phyloP scores from a whole-genome alignment of 805 yeast genomes.

The Zygoascus bituminiphila region DNA sequence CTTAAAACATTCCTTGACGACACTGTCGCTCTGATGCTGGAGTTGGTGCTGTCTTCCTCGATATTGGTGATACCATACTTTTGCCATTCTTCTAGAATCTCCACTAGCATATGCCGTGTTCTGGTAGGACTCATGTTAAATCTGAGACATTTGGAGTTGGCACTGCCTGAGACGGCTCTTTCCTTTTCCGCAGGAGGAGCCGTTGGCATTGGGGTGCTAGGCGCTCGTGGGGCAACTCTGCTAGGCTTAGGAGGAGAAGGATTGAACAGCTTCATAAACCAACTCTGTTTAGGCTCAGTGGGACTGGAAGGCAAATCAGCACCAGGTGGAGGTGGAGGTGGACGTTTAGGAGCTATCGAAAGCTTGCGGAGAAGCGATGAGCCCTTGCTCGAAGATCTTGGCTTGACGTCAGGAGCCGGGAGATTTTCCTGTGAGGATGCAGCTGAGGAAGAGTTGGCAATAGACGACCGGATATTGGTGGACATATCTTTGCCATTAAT shows the following conservation, averaged over 20 bases:
- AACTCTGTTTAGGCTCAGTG: slow-evolving; percentile 28
- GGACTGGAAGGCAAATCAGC: slow-evolving; percentile 2
- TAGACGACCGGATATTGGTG: not conserved
- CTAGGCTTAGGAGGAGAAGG: slow-evolving; percentile 5
- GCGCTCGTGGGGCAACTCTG: slow-evolving; percentile 10
- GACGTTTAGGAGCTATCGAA: slow-evolving; percentile 13
- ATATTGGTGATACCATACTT: slow-evolving; percentile 30
- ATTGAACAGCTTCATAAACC: slow-evolving; percentile 30
- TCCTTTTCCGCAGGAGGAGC: not conserved
- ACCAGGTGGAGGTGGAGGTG: slow-evolving; percentile 18
- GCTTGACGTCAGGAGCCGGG: not conserved
- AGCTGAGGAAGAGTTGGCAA: not conserved
- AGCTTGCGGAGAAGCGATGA: slow-evolving; percentile 12
- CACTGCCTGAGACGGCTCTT: slow-evolving; percentile 1
- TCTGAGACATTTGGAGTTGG: slow-evolving; percentile 20
- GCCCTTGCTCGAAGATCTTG: slow-evolving; percentile 11
- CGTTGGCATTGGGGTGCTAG: slow-evolving; percentile 1
- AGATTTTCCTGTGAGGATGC: not conserved
- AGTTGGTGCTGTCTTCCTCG: slow-evolving; percentile 20
- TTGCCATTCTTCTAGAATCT: slow-evolving; percentile 30
- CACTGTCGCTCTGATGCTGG: slow-evolving; percentile 26
- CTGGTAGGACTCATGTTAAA: slow-evolving; percentile 22
- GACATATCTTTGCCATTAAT: slow-evolving; percentile 2
- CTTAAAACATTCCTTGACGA: slow-evolving; percentile 28
- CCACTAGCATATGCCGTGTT: slow-evolving; percentile 25